These are phyloP conservation scores for Taphrina betulina DNA, from an alignment of 1,139 yeast genomes.

Conservation along the genomic window DNA sequence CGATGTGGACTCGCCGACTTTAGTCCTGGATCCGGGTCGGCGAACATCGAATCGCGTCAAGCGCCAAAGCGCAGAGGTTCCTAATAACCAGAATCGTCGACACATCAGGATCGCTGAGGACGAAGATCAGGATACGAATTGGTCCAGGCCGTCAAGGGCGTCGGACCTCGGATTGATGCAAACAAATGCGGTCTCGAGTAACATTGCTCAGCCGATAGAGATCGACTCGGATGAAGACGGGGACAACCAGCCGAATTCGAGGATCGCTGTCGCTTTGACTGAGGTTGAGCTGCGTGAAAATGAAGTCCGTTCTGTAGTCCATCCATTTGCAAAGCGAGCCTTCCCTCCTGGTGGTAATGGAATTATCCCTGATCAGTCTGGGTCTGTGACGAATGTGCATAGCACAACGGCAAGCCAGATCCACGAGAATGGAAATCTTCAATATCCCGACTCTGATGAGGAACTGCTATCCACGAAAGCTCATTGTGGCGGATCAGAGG, in stretches of 20 bases:
- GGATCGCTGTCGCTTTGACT: background rate
- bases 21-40: no score
- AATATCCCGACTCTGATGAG: constrained; percentile 13
- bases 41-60: no score
- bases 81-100: background rate
- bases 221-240: constrained; percentile 9
- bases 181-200: no score
- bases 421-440: background rate
- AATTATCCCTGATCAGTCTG: background rate
- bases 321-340: background rate
- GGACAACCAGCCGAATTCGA: background rate
- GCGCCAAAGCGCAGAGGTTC: no score
- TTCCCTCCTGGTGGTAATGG: no score
- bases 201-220: constrained; percentile 1
- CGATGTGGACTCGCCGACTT: no score
- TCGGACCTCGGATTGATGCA: no score
- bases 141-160: no score
- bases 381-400: background rate
- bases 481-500: no score
- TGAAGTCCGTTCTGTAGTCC: background rate
- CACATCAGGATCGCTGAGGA: constrained; percentile 8
- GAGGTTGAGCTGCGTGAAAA: background rate
- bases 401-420: background rate
- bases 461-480: no score
- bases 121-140: no score